Evolutionary conservation across 129 eudicot species (phyloP).

Genomic region (Heracleum sosnowskyi): DNA sequence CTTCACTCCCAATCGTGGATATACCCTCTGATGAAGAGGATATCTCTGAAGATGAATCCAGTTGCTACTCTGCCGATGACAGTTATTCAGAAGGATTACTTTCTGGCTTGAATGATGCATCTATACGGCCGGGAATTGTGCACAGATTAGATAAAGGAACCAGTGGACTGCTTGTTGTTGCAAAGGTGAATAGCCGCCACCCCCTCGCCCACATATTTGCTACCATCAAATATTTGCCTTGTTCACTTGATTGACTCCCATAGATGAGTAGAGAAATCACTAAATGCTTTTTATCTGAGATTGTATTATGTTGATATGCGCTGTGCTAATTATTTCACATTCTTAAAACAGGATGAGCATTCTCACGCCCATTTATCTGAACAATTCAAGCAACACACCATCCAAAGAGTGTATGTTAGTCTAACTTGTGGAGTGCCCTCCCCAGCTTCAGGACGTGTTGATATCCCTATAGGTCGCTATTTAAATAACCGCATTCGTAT

Average conservation of each 20-base stretch:
- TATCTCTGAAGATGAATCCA: constrained; percentile 43
- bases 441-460: constrained; percentile 59
- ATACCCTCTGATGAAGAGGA: constrained; percentile 48
- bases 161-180: constrained; percentile 93
- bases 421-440: constrained; percentile 82
- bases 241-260: background rate
- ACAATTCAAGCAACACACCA: constrained; percentile 73
- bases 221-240: background rate
- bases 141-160: constrained; percentile 97
- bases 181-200: constrained; percentile 49
- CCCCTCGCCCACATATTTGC: background rate
- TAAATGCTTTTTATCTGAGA: background rate
- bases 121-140: constrained; percentile 90
- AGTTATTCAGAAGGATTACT: constrained; percentile 18
- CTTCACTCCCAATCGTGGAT: constrained; percentile 39
- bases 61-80: constrained; percentile 22
- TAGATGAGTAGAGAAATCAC: background rate
- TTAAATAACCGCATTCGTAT: constrained; percentile 81
- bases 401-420: constrained; percentile 74
- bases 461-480: constrained; percentile 86
- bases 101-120: constrained; percentile 33
- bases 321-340: background rate
- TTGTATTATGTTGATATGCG: background rate
- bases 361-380: constrained; percentile 77
- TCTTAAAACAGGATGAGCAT: constrained; percentile 66